phyloP scores from a whole-genome alignment of 2,329 filamentous ascomycete genomes.

The Colletotrichum somersetense region DNA sequence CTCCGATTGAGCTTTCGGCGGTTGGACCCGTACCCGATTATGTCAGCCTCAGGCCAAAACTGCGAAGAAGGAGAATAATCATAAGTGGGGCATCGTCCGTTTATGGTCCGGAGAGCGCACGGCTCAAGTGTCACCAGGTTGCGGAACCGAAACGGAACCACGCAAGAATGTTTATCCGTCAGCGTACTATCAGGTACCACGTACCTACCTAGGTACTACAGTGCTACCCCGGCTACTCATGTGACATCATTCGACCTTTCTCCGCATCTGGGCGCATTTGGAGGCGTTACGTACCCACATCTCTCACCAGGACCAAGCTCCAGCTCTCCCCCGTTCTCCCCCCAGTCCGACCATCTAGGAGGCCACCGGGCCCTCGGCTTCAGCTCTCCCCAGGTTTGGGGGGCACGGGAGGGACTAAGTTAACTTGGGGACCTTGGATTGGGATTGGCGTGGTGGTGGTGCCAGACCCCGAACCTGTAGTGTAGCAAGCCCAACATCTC shows the following conservation, averaged over 20 bases:
- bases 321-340: conserved; percentile 23
- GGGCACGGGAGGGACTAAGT: conserved; percentile 4
- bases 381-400: conserved; percentile 41
- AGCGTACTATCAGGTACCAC: no score
- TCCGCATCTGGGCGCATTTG: conserved; percentile 41
- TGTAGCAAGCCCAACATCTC: conserved; percentile 26
- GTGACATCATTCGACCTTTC: conserved; percentile 42
- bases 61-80: not conserved
- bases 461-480: conserved; percentile 29
- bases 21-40: conserved; percentile 53
- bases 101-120: not conserved
- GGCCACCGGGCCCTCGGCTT: conserved; percentile 18
- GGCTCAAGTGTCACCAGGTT: not conserved
- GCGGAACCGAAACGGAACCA: not conserved
- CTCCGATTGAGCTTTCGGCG: conserved; percentile 47
- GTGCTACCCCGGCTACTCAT: conserved; percentile 12
- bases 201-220: no score
- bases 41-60: conserved; percentile 47
- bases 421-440: conserved; percentile 6
- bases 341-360: conserved; percentile 6
- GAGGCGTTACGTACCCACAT: conserved; percentile 35
- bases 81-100: not conserved
- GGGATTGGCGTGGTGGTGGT: conserved; percentile 34
- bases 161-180: conserved; percentile 28
- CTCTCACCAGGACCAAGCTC: conserved; percentile 13